These are phyloP conservation scores for Globisporangium viniferum DNA, from an alignment of 352 stramenopile species.

Conservation along the genomic window DNA sequence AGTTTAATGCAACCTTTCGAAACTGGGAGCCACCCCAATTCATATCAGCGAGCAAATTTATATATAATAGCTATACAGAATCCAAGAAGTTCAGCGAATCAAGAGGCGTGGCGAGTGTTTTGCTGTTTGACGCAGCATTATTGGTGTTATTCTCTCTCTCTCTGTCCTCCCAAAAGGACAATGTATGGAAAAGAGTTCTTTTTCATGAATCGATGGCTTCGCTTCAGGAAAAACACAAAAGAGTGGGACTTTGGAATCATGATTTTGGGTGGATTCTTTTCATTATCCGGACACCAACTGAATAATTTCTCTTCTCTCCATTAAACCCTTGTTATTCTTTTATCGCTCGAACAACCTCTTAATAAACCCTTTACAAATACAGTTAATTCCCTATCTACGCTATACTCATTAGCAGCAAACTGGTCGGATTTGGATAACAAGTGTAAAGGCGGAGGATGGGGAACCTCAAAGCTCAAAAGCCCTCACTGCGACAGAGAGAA, in stretches of 20 bases:
- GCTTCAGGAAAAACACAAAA: slow-evolving; percentile 2
- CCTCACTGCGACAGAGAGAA: not conserved
- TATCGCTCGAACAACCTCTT: not conserved
- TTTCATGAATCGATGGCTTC: slow-evolving; percentile 1
- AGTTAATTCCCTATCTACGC: too few relatives aligned
- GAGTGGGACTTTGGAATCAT: not conserved
- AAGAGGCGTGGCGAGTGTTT: too few relatives aligned
- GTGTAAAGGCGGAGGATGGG: not conserved
- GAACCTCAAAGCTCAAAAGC: not conserved
- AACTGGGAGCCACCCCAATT: not conserved
- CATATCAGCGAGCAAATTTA: not conserved
- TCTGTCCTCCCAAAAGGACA: too few relatives aligned
- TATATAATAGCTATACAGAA: not conserved
- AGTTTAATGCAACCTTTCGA: not conserved
- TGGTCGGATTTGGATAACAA: too few relatives aligned
- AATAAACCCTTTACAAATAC: too few relatives aligned
- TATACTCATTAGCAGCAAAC: too few relatives aligned
- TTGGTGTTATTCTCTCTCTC: not conserved
- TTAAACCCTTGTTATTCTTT: not conserved
- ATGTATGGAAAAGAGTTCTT: not conserved
- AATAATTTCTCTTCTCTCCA: not conserved
- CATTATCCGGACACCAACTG: not conserved
- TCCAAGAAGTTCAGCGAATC: not conserved
- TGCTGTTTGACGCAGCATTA: too few relatives aligned
- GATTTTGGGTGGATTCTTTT: slow-evolving; percentile 7